Conservation (phyloP, 371 early-diverging fungal genomes). For the Gilbertella persicaria region DNA sequence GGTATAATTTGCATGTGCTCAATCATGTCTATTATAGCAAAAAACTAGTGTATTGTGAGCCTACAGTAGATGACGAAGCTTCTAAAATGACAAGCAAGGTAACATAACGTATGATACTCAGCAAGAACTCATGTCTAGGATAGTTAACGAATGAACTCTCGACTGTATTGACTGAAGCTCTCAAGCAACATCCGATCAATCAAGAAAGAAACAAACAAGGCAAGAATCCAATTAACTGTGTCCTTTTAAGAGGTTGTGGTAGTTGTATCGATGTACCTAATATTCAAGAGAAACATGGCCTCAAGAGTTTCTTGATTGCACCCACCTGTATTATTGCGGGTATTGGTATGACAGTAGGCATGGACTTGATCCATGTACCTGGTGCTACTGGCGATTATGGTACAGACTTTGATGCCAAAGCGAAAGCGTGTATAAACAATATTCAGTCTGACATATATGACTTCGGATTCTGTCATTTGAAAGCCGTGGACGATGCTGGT, state of each 20-base stretch:
- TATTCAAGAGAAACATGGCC: constrained; percentile 41
- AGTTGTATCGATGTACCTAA: constrained; percentile 49
- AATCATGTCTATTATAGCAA: constrained; percentile 17
- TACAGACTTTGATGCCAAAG: constrained; percentile 50
- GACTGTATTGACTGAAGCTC: constrained; percentile 24
- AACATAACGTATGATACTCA: neutral
- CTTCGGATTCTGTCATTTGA: constrained; percentile 58
- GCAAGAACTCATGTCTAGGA: neutral
- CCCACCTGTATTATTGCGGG: constrained; percentile 63
- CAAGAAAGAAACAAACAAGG: constrained; percentile 29
- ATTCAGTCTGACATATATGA: constrained; percentile 26
- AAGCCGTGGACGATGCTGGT: constrained; percentile 60
- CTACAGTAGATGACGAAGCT: constrained; percentile 35
- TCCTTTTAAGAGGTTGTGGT: constrained; percentile 49
- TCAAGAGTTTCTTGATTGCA: constrained; percentile 53
- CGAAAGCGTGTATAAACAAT: constrained; percentile 24
- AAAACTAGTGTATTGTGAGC: constrained; percentile 39
- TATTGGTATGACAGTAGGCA: constrained; percentile 48
- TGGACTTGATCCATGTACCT: constrained; percentile 43
- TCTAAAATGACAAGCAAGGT: constrained; percentile 50
- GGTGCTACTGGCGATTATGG: constrained; percentile 59
- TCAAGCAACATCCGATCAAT: constrained; percentile 48
- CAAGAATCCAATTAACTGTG: constrained; percentile 51
- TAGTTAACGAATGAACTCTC: constrained; percentile 53
- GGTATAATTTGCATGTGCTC: neutral